These are phyloP conservation scores for Jamesozyma spencerorum DNA, from an alignment of 805 yeast genomes.

Conservation along the genomic window DNA sequence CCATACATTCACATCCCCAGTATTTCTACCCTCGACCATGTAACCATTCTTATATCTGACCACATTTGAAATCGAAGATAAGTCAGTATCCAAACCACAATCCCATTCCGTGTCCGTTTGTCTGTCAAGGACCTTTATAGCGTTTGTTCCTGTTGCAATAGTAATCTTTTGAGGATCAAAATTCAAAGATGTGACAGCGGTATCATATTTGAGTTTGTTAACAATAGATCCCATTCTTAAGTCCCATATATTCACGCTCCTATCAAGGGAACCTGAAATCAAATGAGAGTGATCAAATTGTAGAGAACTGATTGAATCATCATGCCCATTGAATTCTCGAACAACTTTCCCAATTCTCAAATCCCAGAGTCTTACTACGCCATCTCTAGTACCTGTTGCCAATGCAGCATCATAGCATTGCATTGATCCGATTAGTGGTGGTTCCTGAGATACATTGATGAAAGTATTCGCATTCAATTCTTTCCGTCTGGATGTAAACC, in stretches of 20 bases:
- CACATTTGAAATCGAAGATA: slow-evolving; percentile 58
- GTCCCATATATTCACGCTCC: slow-evolving; percentile 63
- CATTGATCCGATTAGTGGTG: slow-evolving; percentile 51
- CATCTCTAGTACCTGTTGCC: slow-evolving; percentile 72
- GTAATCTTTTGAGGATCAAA: slow-evolving; percentile 54
- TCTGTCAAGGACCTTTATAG: slow-evolving; percentile 49
- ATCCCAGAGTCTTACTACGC: slow-evolving; percentile 69
- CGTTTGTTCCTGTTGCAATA: slow-evolving; percentile 38
- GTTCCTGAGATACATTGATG: slow-evolving; percentile 1
- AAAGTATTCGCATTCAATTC: slow-evolving; percentile 6
- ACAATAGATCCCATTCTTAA: slow-evolving; percentile 53
- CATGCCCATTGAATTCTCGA: slow-evolving; percentile 53
- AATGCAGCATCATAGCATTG: slow-evolving; percentile 68
- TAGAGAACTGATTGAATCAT: slow-evolving; percentile 55
- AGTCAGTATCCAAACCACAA: slow-evolving; percentile 38
- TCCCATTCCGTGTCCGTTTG: slow-evolving; percentile 43
- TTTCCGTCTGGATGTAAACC: slow-evolving; percentile 15
- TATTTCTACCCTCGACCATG: slow-evolving; percentile 51
- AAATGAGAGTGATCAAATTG: slow-evolving; percentile 57
- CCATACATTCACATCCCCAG: slow-evolving; percentile 59
- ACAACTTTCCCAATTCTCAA: slow-evolving; percentile 60
- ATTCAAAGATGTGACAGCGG: slow-evolving; percentile 45
- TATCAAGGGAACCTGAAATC: slow-evolving; percentile 54
- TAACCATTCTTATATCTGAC: slow-evolving; percentile 57
- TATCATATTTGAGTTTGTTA: slow-evolving; percentile 52